Percentiles rank a stretch among this genome's conserved stretches.
These are phyloP conservation scores for Salix udensis DNA, from an alignment of 345 rosid genomes.

Conservation along the genomic window DNA sequence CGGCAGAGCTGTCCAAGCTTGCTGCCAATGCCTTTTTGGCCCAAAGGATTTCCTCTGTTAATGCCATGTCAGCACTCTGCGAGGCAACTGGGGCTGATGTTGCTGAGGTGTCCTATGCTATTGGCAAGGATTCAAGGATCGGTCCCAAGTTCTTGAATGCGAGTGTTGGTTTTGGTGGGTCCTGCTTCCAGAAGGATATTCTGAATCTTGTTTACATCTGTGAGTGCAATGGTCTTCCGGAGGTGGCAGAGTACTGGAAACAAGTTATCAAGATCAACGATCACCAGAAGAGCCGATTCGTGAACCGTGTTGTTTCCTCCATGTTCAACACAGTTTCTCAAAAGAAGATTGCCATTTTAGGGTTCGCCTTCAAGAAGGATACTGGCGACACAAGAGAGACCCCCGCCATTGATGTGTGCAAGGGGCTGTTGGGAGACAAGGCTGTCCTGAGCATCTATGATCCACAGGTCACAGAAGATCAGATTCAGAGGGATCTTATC, in stretches of 20 bases:
- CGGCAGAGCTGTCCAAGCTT: slow-evolving; percentile 91
- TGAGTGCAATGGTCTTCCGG: slow-evolving; percentile 89
- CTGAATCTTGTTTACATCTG: slow-evolving; percentile 86
- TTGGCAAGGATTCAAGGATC: slow-evolving; percentile 74
- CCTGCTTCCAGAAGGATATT: slow-evolving; percentile 89
- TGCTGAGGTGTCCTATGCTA: slow-evolving; percentile 66
- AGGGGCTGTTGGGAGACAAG: slow-evolving; percentile 85
- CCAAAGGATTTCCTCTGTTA: slow-evolving; percentile 85
- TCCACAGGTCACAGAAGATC: slow-evolving; percentile 83
- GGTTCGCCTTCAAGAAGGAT: slow-evolving; percentile 90
- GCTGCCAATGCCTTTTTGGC: slow-evolving; percentile 95
- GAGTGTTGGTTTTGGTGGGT: slow-evolving; percentile 90
- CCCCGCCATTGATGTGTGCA: slow-evolving; percentile 89
- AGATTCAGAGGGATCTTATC: slow-evolving; percentile 83
- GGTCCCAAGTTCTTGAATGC: slow-evolving; percentile 85
- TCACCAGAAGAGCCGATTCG: slow-evolving; percentile 80
- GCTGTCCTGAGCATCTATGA: slow-evolving; percentile 83
- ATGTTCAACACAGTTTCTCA: slow-evolving; percentile 85
- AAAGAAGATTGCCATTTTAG: slow-evolving; percentile 78
- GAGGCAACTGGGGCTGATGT: slow-evolving; percentile 90
- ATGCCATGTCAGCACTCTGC: slow-evolving; percentile 90
- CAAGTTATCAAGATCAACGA: slow-evolving; percentile 93
- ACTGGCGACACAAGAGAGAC: slow-evolving; percentile 91
- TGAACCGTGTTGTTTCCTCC: slow-evolving; percentile 76
- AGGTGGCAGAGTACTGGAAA: slow-evolving; percentile 93